phyloP scores from a whole-genome alignment of 2,329 filamentous ascomycete species.

The Phialophora expanda region DNA sequence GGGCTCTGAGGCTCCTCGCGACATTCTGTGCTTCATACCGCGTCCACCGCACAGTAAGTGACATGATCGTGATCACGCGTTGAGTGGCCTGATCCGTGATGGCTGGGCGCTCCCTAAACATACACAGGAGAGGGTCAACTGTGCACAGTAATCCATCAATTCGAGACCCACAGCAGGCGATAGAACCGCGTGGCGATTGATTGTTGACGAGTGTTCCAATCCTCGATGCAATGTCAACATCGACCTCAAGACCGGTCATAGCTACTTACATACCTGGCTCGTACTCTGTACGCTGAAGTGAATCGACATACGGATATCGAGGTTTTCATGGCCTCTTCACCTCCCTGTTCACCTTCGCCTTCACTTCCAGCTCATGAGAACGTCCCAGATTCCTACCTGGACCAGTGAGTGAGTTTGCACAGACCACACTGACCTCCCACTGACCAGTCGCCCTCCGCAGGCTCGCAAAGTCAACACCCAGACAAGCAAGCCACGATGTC shows the following conservation, averaged over 20 bases:
- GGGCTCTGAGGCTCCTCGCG: too few species aligned
- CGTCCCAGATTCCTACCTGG: background rate
- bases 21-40: too few species aligned
- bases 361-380: background rate
- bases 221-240: too few species aligned
- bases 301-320: background rate
- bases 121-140: too few species aligned
- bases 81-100: too few species aligned
- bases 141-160: too few species aligned
- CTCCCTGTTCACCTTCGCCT: background rate
- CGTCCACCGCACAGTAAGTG: too few species aligned
- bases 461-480: background rate
- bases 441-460: background rate
- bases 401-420: background rate
- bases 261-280: background rate
- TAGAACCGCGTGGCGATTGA: background rate
- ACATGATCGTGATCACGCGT: too few species aligned
- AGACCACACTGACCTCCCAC: background rate
- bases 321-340: background rate
- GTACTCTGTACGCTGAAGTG: background rate
- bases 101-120: too few species aligned
- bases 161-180: too few species aligned
- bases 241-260: background rate
- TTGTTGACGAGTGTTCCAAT: background rate
- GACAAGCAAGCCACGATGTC: background rate